A percentile compares a stretch with the other conserved stretches of the same genome.
Evolutionary conservation across 306 rosid species (phyloP).

Genomic region (Lotus japonicus): DNA sequence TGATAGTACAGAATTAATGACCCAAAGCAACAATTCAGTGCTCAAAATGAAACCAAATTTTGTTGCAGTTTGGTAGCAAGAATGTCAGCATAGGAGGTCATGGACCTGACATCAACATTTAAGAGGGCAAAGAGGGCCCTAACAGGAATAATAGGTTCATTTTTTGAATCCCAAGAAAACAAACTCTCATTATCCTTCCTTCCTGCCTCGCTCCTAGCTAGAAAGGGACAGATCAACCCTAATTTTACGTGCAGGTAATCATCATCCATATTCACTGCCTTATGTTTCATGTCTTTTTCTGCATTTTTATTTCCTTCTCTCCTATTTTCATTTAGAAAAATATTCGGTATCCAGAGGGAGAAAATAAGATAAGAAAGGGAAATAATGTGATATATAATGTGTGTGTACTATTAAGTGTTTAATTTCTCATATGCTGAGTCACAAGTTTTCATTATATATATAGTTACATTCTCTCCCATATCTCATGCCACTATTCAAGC

Average conservation of each 20-base stretch:
- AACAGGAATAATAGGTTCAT: constrained; percentile 22
- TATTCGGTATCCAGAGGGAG: too few species aligned
- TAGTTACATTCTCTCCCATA: constrained; percentile 9
- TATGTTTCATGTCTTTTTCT: constrained; percentile 28
- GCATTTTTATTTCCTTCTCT: background rate
- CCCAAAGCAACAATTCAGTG: constrained; percentile 11
- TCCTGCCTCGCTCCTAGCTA: constrained; percentile 40
- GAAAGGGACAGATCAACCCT: constrained; percentile 64
- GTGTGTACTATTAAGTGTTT: too few species aligned
- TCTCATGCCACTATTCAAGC: constrained; percentile 24
- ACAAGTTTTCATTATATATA: constrained; percentile 28
- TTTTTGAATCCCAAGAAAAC: constrained; percentile 73
- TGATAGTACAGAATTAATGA: constrained; percentile 14
- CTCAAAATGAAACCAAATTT: constrained; percentile 6
- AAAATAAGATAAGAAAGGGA: too few species aligned
- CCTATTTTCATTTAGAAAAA: too few species aligned
- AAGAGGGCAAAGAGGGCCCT: constrained; percentile 22
- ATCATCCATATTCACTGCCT: constrained; percentile 40
- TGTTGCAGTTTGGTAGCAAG: constrained; percentile 23
- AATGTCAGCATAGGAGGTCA: constrained; percentile 18
- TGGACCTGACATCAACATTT: constrained; percentile 18
- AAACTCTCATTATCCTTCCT: constrained; percentile 57
- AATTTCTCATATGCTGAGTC: constrained; percentile 11
- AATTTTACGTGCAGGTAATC: constrained; percentile 45
- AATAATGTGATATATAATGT: too few species aligned